Evolutionary conservation across 2,329 filamentous ascomycete genomes (phyloP).

Genomic region (Cercospora canescens): DNA sequence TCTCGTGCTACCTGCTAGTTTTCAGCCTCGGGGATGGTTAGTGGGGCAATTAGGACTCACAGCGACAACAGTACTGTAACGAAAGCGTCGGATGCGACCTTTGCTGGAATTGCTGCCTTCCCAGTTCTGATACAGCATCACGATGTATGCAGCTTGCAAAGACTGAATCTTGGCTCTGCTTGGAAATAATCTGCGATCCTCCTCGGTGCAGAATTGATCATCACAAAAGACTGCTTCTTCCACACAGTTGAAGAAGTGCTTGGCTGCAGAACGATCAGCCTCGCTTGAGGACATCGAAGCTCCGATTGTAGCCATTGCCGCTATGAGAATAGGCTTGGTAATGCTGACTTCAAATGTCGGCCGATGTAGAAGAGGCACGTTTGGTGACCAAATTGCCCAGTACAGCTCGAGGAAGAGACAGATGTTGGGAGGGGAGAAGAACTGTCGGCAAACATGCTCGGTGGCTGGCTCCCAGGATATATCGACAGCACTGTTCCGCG

Average conservation of each 20-base stretch:
- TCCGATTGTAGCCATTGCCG: slow-evolving; percentile 10
- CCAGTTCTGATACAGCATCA: slow-evolving; percentile 12
- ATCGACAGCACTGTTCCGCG: slow-evolving; percentile 7
- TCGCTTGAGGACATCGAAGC: slow-evolving; percentile 1
- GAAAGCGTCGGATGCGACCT: slow-evolving; percentile 5
- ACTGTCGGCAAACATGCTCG: background rate
- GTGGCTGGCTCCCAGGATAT: background rate
- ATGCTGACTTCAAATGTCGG: slow-evolving; percentile 1
- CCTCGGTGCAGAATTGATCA: slow-evolving; percentile 6
- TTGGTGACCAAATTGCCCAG: slow-evolving; percentile 12
- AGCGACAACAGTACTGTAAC: slow-evolving; percentile 7
- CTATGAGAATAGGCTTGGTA: slow-evolving; percentile 3
- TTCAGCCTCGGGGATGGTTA: background rate
- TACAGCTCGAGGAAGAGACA: slow-evolving; percentile 3
- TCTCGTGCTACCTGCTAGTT: background rate
- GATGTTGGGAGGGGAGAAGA: slow-evolving; percentile 5
- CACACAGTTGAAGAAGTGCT: slow-evolving; percentile 1
- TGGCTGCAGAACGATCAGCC: background rate
- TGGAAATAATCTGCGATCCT: background rate
- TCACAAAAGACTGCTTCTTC: slow-evolving; percentile 12
- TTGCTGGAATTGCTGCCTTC: slow-evolving; percentile 7
- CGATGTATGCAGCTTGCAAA: slow-evolving; percentile 10
- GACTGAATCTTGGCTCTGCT: background rate
- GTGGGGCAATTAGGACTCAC: background rate
- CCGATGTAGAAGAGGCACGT: slow-evolving; percentile 6